Percentiles rank a stretch among this genome's conserved stretches.
Evolutionary conservation across 768 basidiomycete genomes (phyloP).

Genomic region (Mycena capillaripes): DNA sequence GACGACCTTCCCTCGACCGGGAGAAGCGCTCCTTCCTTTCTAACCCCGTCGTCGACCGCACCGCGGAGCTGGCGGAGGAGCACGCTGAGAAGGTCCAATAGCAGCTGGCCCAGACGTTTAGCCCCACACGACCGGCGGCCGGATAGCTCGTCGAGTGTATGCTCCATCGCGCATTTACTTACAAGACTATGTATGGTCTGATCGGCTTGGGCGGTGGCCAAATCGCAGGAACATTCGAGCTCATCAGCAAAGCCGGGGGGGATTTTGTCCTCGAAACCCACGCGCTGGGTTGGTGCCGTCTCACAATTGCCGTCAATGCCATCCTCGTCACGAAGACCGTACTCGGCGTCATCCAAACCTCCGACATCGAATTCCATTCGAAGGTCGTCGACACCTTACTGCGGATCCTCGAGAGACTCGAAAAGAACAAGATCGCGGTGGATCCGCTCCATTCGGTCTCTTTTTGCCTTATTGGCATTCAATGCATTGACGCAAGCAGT

Average conservation of each 20-base stretch:
- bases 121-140: slow-evolving; percentile 11
- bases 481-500: not conserved
- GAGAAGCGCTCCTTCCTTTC: not conserved
- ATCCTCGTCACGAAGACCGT: slow-evolving; percentile 11
- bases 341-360: slow-evolving; percentile 15
- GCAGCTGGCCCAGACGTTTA: slow-evolving; percentile 9
- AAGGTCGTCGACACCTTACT: too few species aligned
- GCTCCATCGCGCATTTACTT: slow-evolving; percentile 11
- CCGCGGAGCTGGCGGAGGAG: not conserved
- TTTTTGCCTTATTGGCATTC: slow-evolving; percentile 15
- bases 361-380: not conserved
- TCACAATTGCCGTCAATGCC: slow-evolving; percentile 21
- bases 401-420: slow-evolving; percentile 2
- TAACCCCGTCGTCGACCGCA: slow-evolving; percentile 1
- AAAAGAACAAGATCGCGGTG: slow-evolving; percentile 5
- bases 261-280: too few species aligned
- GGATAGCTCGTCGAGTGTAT: slow-evolving; percentile 22
- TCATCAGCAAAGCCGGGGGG: too few species aligned
- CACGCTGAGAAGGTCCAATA: slow-evolving; percentile 3
- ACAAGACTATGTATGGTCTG: not conserved
- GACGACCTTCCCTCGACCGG: slow-evolving; percentile 6
- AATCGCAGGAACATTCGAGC: too few species aligned
- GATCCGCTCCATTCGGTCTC: not conserved
- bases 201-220: not conserved
- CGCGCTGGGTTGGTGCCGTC: too few species aligned